Conservation (phyloP, 2,329 filamentous ascomycete species). For the Alternaria alternata region DNA sequence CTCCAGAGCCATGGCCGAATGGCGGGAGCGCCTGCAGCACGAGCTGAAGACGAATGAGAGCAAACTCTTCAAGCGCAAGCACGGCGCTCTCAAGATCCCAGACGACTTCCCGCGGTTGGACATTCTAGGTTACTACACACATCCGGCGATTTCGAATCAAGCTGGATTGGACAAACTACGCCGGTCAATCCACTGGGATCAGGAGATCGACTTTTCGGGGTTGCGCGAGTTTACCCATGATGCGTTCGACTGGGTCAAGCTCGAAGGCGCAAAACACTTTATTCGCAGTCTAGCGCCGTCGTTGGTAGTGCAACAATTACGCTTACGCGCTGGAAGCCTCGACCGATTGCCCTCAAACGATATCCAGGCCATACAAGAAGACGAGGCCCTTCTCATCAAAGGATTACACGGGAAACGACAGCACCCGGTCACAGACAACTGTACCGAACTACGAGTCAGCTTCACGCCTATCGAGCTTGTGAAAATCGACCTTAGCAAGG, state of each 20-base stretch:
- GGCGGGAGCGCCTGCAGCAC: conserved; percentile 75
- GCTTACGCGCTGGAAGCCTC: conserved; percentile 45
- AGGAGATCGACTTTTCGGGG: conserved; percentile 68
- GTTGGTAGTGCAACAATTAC: conserved; percentile 70
- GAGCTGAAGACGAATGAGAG: conserved; percentile 86
- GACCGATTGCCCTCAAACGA: conserved; percentile 35
- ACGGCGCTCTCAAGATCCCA: conserved; percentile 77
- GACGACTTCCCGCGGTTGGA: conserved; percentile 81
- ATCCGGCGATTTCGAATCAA: conserved; percentile 78
- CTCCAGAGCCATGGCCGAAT: conserved; percentile 66
- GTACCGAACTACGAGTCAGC: conserved; percentile 78
- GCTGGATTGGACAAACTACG: conserved; percentile 65
- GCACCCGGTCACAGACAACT: conserved; percentile 77
- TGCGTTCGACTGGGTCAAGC: conserved; percentile 85
- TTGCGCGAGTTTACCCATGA: conserved; percentile 79
- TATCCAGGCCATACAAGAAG: conserved; percentile 53
- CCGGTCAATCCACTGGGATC: conserved; percentile 66
- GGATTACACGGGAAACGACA: conserved; percentile 72
- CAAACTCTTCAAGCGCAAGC: conserved; percentile 78
- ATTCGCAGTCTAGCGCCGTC: conserved; percentile 81
- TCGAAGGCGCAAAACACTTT: conserved; percentile 82
- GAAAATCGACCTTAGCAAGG: conserved; percentile 75
- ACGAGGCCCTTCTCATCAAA: conserved; percentile 66
- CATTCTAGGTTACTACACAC: conserved; percentile 85
- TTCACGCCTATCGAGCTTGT: conserved; percentile 81